Evolutionary conservation across 441 rosid species (phyloP), one percentile per base, ranked within the genome.

Genomic region (Jatropha podagrica): DNA sequence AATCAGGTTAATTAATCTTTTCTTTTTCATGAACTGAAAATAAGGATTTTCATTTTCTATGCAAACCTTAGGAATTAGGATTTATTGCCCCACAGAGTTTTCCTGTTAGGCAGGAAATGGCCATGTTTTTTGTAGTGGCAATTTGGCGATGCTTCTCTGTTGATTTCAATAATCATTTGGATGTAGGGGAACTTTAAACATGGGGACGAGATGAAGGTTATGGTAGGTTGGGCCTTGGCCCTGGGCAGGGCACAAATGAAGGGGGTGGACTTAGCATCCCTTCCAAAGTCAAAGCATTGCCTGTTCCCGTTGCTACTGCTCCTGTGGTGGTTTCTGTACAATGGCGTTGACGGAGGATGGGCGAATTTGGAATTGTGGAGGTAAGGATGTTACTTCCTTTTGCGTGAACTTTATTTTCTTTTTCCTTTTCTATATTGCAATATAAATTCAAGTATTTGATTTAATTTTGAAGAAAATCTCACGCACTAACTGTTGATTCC

Each of bases 121-220:
- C 32, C 32, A 27, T 27, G 32, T 1, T 2, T 27, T 27, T 27
- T 27, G 2, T 2, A 27, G 32, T 27, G 2, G 32, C 32, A 27
- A 27, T 49, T 49, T 68, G 2, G 41, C 71, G 26, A 32, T 26
- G 61, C 61, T 20, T 5, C 71, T 41, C 11, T 44, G 20, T n/a
- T 73, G 69, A 63, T 48, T 51, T 38, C n/a, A 27, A 6, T 42
- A 58, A 18, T 4, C 65, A 64, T 59, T 66, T 79, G 67, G 68
- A 26, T 80, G 70, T 71, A 93, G 98, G 98, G 20, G 97, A 92
- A 72, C 73, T 95, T 61, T 92, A 86, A 78, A 92, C 90, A 69
- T 92, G 98, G 98, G 99, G 98, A 77, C 86, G 98, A 82, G 97
- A 95, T 66, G 96, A 95, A 85, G 99, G 96, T 52, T 98, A 93